phyloP scores from a whole-genome alignment of 176 grass and related monocot species.

The Dactylis glomerata region DNA sequence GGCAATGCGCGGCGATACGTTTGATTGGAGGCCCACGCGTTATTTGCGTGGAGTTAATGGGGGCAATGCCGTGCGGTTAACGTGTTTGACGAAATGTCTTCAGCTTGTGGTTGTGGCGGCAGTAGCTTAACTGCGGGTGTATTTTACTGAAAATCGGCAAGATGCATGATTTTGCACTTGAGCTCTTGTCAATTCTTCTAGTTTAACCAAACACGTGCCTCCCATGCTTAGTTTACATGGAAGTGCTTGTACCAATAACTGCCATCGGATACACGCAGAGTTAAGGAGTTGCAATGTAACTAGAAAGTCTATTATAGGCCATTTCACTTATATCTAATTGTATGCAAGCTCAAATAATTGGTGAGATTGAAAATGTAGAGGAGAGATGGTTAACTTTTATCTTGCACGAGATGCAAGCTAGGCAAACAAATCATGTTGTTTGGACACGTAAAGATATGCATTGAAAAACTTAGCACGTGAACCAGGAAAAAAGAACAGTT shows the following conservation, averaged over 20 bases:
- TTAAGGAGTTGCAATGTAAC: neutral
- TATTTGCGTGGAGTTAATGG: neutral
- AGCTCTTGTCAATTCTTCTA: neutral
- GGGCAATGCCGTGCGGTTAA: neutral
- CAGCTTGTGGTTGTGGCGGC: neutral
- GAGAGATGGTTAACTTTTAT: neutral
- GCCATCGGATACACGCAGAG: neutral
- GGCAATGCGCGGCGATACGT: neutral
- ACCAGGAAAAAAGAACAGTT: neutral
- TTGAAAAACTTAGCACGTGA: neutral
- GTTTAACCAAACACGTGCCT: neutral
- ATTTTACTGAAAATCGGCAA: neutral
- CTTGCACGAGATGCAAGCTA: neutral
- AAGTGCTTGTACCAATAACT: neutral
- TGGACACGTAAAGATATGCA: neutral
- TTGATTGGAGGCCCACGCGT: neutral
- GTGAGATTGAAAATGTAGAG: neutral
- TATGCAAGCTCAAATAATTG: neutral
- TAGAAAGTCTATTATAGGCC: neutral
- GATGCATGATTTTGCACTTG: neutral
- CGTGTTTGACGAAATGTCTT: slow-evolving; percentile 35
- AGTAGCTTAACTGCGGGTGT: neutral
- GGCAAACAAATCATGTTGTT: neutral
- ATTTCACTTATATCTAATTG: neutral
- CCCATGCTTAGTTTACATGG: neutral